Percentiles rank a stretch among this genome's conserved stretches.
phyloP scores from a whole-genome alignment of 2,329 filamentous ascomycete species.

The Phoma herbarum region DNA sequence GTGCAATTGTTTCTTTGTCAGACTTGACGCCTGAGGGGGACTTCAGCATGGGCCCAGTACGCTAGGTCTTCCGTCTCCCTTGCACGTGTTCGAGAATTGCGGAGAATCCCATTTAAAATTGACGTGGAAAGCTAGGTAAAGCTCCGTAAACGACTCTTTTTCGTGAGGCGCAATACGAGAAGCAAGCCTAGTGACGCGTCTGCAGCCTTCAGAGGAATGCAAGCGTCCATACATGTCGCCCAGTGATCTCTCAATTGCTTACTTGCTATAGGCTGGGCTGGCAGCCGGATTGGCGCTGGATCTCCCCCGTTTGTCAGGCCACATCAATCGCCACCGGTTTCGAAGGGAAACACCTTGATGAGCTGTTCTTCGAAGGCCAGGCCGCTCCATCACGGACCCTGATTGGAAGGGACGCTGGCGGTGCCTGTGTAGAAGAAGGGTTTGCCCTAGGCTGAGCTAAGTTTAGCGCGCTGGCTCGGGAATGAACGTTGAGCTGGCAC shows the following conservation, averaged over 20 bases:
- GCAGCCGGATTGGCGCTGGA: conserved; percentile 2
- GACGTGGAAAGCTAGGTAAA: not conserved
- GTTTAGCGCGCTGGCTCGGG: not conserved
- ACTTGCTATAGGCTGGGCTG: conserved; percentile 1
- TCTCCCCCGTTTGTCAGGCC: not conserved
- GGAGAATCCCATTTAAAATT: not conserved
- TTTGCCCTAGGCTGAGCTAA: not conserved
- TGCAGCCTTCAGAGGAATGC: conserved; percentile 1
- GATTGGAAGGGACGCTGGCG: not conserved
- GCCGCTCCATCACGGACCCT: not conserved
- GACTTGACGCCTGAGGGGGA: not conserved
- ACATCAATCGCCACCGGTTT: not conserved
- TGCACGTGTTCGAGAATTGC: not conserved
- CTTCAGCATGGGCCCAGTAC: not conserved
- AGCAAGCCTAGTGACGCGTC: not conserved
- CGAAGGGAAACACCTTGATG: not conserved
- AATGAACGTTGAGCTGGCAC: not conserved
- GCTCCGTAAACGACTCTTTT: not conserved
- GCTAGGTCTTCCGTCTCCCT: not conserved
- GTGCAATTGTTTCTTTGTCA: not conserved
- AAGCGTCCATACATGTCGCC: not conserved
- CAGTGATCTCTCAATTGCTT: not conserved
- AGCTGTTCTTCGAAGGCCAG: not conserved
- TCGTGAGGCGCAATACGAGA: not conserved
- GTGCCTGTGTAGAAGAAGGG: not conserved